These are phyloP conservation scores for Neofusicoccum umdonicola DNA, from an alignment of 2,329 filamentous ascomycete genomes.

Conservation along the genomic window DNA sequence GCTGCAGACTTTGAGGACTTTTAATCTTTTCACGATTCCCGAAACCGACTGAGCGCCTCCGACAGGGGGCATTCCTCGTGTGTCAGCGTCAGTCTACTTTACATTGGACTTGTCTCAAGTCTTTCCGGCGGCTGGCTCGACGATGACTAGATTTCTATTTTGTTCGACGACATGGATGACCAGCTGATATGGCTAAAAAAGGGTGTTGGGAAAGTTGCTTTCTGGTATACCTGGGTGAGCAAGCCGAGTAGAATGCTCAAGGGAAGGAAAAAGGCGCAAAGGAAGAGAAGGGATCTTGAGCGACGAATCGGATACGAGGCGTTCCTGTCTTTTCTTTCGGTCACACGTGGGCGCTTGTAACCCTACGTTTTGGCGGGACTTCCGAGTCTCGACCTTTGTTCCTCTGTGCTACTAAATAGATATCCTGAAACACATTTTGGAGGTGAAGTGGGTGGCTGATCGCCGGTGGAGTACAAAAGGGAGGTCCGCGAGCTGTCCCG, in stretches of 20 bases:
- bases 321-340: slow-evolving; percentile 1
- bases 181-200: not conserved
- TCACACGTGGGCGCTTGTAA: not conserved
- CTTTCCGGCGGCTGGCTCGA: slow-evolving; percentile 6
- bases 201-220: not conserved
- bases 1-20: slow-evolving; percentile 12
- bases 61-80: not conserved
- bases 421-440: not conserved
- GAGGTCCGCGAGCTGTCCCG: not conserved
- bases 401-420: not conserved
- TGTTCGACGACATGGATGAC: slow-evolving; percentile 6
- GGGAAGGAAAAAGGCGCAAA: not conserved
- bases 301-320: not conserved
- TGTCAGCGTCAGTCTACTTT: slow-evolving; percentile 7
- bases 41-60: not conserved
- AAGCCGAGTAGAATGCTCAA: not conserved
- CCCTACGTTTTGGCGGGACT: not conserved
- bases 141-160: not conserved
- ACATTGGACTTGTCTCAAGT: not conserved
- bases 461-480: not conserved
- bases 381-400: not conserved
- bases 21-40: not conserved
- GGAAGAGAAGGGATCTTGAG: not conserved
- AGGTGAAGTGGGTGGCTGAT: not conserved
- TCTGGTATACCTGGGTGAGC: not conserved